These are phyloP conservation scores for Trichoderma breve DNA, from an alignment of 2,329 filamentous ascomycete genomes.

Conservation along the genomic window DNA sequence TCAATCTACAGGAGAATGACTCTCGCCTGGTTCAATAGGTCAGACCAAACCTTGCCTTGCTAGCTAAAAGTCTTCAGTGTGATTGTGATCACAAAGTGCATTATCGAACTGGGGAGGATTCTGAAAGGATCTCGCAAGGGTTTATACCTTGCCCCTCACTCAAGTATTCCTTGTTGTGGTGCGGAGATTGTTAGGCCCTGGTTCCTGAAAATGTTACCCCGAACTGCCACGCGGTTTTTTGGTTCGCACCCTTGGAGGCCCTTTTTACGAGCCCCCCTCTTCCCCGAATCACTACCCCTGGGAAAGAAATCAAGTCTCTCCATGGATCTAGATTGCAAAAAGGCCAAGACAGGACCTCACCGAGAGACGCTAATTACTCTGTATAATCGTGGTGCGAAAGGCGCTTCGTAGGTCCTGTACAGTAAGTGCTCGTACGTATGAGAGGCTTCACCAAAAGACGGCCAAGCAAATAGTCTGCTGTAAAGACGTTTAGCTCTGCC, in stretches of 20 bases:
- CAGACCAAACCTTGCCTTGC: background rate
- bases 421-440: background rate
- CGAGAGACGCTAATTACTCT: background rate
- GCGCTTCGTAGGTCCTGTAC: background rate
- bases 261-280: too few relatives aligned
- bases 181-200: background rate
- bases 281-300: too few relatives aligned
- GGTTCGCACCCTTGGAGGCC: background rate
- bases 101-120: background rate
- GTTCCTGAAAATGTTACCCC: conserved; percentile 5
- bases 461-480: background rate
- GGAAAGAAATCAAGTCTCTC: background rate
- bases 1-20: background rate
- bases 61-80: background rate
- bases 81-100: background rate
- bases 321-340: background rate
- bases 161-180: background rate
- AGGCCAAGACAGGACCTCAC: background rate
- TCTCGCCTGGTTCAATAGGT: background rate
- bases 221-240: background rate
- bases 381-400: background rate
- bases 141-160: background rate
- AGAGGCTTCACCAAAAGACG: background rate
- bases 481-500: background rate
- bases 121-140: background rate